phyloP scores from a whole-genome alignment of 495 filamentous ascomycete species.

The Penicillium desertorum region DNA sequence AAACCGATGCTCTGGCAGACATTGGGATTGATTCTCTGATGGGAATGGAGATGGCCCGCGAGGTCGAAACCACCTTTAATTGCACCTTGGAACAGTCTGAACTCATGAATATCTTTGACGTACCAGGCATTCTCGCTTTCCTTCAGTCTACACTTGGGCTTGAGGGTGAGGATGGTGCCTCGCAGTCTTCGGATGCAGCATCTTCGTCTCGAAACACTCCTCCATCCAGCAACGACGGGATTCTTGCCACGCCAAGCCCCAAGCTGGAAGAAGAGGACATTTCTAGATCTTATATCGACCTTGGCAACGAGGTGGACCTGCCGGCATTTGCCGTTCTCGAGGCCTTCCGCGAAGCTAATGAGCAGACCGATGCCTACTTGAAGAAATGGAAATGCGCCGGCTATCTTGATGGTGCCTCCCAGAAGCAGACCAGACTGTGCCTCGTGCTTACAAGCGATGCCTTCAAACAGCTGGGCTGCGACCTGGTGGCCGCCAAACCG shows the following conservation, averaged over 20 bases:
- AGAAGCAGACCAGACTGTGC: background rate
- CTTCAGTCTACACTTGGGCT: too few relatives aligned
- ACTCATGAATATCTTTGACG: slow-evolving; percentile 14
- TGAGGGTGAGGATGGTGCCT: too few relatives aligned
- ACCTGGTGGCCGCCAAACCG: background rate
- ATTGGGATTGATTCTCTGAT: slow-evolving; percentile 54
- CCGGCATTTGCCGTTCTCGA: background rate
- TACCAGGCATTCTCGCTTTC: too few relatives aligned
- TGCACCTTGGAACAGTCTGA: slow-evolving; percentile 26
- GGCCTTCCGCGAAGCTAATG: background rate
- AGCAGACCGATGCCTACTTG: background rate
- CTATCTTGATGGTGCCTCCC: background rate
- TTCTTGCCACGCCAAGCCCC: too few relatives aligned
- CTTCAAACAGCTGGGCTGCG: background rate
- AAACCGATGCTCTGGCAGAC: slow-evolving; percentile 35
- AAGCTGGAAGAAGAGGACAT: too few relatives aligned
- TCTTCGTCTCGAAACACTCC: too few relatives aligned
- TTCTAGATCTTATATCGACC: too few relatives aligned
- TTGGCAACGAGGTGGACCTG: slow-evolving; percentile 12
- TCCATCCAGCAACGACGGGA: too few relatives aligned
- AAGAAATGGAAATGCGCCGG: background rate
- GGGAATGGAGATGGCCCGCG: slow-evolving; percentile 50
- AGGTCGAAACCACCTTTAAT: slow-evolving; percentile 43
- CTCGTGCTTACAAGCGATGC: background rate
- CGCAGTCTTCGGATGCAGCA: too few relatives aligned